Evolutionary conservation across 306 rosid genomes (phyloP), one percentile per base, ranked within the genome.

Genomic region (Gleditsia sinensis): DNA sequence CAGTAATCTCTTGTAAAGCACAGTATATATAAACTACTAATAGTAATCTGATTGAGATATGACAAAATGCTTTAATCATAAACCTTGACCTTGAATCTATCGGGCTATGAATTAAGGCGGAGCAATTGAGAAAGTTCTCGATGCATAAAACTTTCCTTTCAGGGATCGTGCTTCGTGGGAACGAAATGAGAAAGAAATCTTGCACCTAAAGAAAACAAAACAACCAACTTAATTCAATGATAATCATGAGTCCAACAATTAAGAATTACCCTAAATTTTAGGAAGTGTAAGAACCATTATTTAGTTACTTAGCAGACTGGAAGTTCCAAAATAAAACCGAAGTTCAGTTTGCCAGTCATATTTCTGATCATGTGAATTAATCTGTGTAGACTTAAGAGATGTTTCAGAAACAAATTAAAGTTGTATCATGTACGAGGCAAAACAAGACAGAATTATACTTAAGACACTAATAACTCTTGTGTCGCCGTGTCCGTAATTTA

Each of bases 61-160:
- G 74, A 33, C 24, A 42, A 32, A 46, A 68, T 57, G 70, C 61
- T 72, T 54, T 64, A 64, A 72, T 45, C 36, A 64, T 45, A 14
- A 65, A 8, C 27, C 67, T 79, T 45, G 55, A 72, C 46, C 20
- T 43, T 32, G 7, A 20, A 43, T 55, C 19, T 16, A 46, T 54
- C n/a, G n/a, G 4, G 42, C 30, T n/a, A 33, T 21, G 61, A 45
- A n/a, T n/a, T n/a, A n/a, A 76, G 30, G 71, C 60, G 40, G 58
- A 77, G 70, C 32, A 63, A 69, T 54, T 19, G 59, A 57, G 64
- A 2, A 81, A 36, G 39, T 69, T 77, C 76, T 58, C 57, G 32
- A 67, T 17, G 59, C 61, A 13, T 27, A 21, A 58, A 7, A 0
- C 40, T 37, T 75, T 25, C 20, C 40, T 37, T 75, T 25, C 20